Evolutionary conservation across 2,329 filamentous ascomycete species (phyloP), one percentile per base, ranked within the genome.

Genomic region (Cryphonectria parasitica): DNA sequence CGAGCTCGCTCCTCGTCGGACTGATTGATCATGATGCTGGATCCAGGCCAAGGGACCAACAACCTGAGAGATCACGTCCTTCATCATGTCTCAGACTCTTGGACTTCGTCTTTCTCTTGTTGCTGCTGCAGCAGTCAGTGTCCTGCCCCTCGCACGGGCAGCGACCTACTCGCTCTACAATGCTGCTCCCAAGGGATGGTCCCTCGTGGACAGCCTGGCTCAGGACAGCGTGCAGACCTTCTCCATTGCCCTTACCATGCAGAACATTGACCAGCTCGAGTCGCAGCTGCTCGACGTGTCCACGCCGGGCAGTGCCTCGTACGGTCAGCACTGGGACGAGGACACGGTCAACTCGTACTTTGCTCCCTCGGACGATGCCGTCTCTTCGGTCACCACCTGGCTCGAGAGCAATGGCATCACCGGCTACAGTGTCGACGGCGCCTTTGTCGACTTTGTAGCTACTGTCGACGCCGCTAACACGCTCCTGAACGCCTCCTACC

Each of bases 401-500:
- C 72, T 77, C 15, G 39, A 52, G 36, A 28, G 22, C 22, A 41
- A 22, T 3, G 56, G 64, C 19, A 19, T 64, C n/a, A 22, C 22
- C 36, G 22, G 52, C n/a, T 60, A 85, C 28, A 76, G 76, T 5
- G 78, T 80, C 41, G 74, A 79, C 8, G 77, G 77, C 0, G 76
- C 79, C 36, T 83, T 82, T 76, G 74, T 88, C 41, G 81, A 82
- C 68, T 82, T 85, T 66, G 75, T 75, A 1, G 80, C 77, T 1
- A 73, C 76, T 5, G 74, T 79, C 0, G 67, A 66, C n/a, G 74
- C 73, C 3, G 75, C 77, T 49, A 78, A 79, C 70, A 52, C 66
- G 60, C 72, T 79, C 43, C 76, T 79, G 39, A 74, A 74, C 54
- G 74, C 77, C 7, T 73, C 72, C 28, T 80, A 79, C 71, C 73